These are phyloP conservation scores for Filobasidium wieringae DNA, from an alignment of 768 basidiomycete species.

Conservation along the genomic window DNA sequence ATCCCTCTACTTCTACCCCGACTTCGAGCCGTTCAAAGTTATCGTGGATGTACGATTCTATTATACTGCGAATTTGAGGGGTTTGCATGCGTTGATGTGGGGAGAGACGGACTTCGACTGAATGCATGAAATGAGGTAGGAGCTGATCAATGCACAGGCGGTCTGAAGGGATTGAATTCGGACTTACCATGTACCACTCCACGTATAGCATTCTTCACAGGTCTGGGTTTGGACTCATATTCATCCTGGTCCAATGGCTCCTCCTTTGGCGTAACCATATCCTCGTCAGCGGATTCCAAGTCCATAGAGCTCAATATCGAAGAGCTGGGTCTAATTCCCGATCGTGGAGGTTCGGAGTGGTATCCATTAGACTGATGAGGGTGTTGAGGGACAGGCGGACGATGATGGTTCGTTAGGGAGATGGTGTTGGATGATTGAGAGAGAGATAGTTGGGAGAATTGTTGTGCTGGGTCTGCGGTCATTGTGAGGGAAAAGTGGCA, in stretches of 20 bases:
- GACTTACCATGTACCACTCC: not conserved
- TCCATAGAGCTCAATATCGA: too few species aligned
- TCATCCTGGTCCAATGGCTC: too few species aligned
- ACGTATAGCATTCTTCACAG: too few species aligned
- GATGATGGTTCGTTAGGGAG: not conserved
- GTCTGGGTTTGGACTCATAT: too few species aligned
- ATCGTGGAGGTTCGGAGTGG: too few species aligned
- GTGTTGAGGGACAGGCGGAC: not conserved
- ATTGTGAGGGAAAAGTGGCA: not conserved
- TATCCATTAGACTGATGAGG: not conserved
- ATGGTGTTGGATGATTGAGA: not conserved
- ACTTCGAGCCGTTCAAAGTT: slow-evolving; percentile 58
- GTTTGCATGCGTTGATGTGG: slow-evolving; percentile 58
- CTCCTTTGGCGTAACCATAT: too few species aligned
- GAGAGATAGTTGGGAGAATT: not conserved
- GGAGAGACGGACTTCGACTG: slow-evolving; percentile 75
- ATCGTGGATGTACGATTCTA: slow-evolving; percentile 48
- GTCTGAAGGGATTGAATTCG: not conserved
- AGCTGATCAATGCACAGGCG: not conserved
- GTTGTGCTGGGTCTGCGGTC: not conserved
- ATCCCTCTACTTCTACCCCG: slow-evolving; percentile 62
- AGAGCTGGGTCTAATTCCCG: too few species aligned
- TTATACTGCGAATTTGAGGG: slow-evolving; percentile 58
- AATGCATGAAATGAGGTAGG: not conserved
- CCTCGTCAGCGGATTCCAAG: too few species aligned